A percentile compares a stretch with the other conserved stretches of the same genome.
Conservation (phyloP, 352 stramenopile genomes). For the Globisporangium alternatum region DNA sequence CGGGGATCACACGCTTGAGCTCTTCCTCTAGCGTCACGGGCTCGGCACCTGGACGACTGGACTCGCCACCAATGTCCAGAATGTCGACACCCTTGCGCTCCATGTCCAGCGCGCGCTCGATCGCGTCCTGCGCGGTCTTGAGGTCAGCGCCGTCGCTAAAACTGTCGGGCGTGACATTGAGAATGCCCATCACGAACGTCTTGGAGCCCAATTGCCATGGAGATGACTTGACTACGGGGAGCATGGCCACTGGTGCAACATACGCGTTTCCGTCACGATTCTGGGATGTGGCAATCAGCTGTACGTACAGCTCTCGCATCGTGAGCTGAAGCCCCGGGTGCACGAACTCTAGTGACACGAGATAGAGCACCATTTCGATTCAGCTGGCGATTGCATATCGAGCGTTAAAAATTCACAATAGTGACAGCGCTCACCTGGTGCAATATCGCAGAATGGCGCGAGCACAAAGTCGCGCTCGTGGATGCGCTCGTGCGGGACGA, state of each 20-base stretch:
- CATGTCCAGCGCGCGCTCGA: slow-evolving; percentile 89
- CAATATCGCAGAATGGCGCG: slow-evolving; percentile 92
- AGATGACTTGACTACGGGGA: slow-evolving; percentile 41
- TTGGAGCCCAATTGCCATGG: slow-evolving; percentile 56
- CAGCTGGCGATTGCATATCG: neutral
- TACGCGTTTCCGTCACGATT: slow-evolving; percentile 21
- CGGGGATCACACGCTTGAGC: slow-evolving; percentile 88
- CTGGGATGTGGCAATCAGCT: slow-evolving; percentile 22
- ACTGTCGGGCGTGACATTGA: slow-evolving; percentile 99
- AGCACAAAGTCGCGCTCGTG: slow-evolving; percentile 97
- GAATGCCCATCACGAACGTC: slow-evolving; percentile 96
- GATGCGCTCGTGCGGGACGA: slow-evolving; percentile 94
- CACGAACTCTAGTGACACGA: slow-evolving; percentile 36
- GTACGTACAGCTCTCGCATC: slow-evolving; percentile 69
- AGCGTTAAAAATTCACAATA: neutral
- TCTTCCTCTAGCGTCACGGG: slow-evolving; percentile 89
- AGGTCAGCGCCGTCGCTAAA: slow-evolving; percentile 88
- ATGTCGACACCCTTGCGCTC: slow-evolving; percentile 89
- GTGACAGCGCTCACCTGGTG: slow-evolving; percentile 28
- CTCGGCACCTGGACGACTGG: slow-evolving; percentile 94
- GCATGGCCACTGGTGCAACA: slow-evolving; percentile 41
- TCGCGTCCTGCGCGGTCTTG: slow-evolving; percentile 45
- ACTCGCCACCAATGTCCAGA: slow-evolving; percentile 99
- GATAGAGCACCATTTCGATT: neutral
- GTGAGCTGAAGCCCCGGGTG: slow-evolving; percentile 79